phyloP scores from a whole-genome alignment of 768 basidiomycete genomes.

The Phanerodontia chrysosporium region DNA sequence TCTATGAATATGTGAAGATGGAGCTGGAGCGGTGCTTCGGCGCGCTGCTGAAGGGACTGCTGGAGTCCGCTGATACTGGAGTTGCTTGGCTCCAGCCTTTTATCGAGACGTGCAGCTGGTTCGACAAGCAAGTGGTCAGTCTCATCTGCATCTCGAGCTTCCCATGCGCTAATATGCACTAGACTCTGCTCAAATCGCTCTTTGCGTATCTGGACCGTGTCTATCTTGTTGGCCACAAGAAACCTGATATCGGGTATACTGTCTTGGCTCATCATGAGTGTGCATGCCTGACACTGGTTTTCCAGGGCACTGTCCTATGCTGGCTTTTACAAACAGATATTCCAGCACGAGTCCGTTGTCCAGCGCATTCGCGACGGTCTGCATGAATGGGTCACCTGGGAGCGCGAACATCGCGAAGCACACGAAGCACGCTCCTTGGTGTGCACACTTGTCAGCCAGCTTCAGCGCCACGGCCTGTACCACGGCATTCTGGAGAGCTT shows the following conservation, averaged over 20 bases:
- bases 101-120: conserved; percentile 56
- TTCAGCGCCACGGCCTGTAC: conserved; percentile 57
- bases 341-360: conserved; percentile 43
- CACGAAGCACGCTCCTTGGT: conserved; percentile 41
- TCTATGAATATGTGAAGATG: conserved; percentile 54
- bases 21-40: conserved; percentile 56
- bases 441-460: conserved; percentile 48
- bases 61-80: conserved; percentile 20
- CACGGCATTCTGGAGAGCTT: conserved; percentile 48
- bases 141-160: background rate
- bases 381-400: conserved; percentile 47
- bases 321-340: conserved; percentile 47
- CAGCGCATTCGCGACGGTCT: conserved; percentile 42
- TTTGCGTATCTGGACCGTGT: conserved; percentile 70
- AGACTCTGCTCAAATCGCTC: conserved; percentile 59
- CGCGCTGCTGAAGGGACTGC: conserved; percentile 37
- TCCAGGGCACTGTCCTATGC: conserved; percentile 49
- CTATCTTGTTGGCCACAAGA: conserved; percentile 44
- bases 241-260: conserved; percentile 45
- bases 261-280: no score
- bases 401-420: conserved; percentile 40
- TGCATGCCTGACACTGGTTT: background rate
- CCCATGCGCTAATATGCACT: background rate
- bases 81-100: conserved; percentile 59
- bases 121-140: conserved; percentile 60